phyloP scores from a whole-genome alignment of 1,139 yeast species.

The Yamadazyma sp. region DNA sequence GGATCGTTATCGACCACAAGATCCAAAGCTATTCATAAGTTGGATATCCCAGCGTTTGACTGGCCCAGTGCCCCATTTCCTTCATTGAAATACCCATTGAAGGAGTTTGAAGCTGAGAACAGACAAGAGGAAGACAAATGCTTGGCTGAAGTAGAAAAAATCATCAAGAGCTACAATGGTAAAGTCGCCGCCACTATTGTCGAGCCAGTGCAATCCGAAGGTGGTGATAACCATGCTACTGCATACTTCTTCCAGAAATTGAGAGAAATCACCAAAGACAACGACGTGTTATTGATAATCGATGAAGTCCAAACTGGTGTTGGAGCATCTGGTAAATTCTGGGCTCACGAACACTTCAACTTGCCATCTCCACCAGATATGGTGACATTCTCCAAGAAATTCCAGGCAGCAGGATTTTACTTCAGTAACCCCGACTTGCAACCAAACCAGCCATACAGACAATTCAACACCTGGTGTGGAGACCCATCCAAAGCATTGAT shows the following conservation, averaged over 20 bases:
- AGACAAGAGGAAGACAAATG: constrained; percentile 62
- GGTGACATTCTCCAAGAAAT: constrained; percentile 82
- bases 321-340: constrained; percentile 79
- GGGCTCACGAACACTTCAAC: constrained; percentile 87
- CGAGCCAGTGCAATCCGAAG: constrained; percentile 85
- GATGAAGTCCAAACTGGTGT: constrained; percentile 90
- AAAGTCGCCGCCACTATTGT: constrained; percentile 70
- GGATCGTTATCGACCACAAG: constrained; percentile 74
- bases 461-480: constrained; percentile 91
- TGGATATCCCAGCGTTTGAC: constrained; percentile 73
- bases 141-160: constrained; percentile 53
- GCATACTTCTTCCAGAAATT: constrained; percentile 74
- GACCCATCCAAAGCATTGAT: constrained; percentile 78
- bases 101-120: constrained; percentile 51
- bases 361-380: constrained; percentile 73
- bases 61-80: constrained; percentile 84
- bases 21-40: constrained; percentile 72
- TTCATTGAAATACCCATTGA: constrained; percentile 61
- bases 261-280: constrained; percentile 66
- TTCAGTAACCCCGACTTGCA: constrained; percentile 68
- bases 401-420: constrained; percentile 84
- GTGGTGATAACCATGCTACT: constrained; percentile 86
- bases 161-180: constrained; percentile 46
- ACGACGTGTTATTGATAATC: constrained; percentile 68
- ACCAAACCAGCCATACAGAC: constrained; percentile 75